Evolutionary conservation across 345 rosid species (phyloP), one percentile per base, ranked within the genome.

Genomic region (Citrus maxima): DNA sequence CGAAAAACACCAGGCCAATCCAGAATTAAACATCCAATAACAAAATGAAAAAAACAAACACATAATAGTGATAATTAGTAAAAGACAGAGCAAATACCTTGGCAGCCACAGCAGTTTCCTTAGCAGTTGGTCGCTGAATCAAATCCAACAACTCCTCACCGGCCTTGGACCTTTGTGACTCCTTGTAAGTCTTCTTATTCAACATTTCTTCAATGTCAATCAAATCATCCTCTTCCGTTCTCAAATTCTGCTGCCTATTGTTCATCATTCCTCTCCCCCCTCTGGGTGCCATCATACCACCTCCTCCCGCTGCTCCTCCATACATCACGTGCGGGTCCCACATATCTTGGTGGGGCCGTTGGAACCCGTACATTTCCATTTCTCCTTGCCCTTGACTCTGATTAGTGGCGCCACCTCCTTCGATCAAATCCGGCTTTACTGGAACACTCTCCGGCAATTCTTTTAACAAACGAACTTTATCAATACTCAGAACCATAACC

Each of bases 121-220:
- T 94, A 5, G 97, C 98, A 22, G 99, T 96, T 4, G 99, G 98
- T 72, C 94, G 88, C 73, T 96, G 98, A 77, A 96, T 91, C 58
- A 96, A 89, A 68, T 94, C 91, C 86, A 93, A 86, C 69, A 96
- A 89, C 89, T 94, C 99, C 86, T 94, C 97, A 3, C 98, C 99
- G 0, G 98, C 91, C 83, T 89, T 93, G 0, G 98, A 93, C 69
- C 95, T 91, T 88, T 96, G 94, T 79, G 92, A 82, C 88, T 96
- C 98, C 89, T 83, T 89, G 78, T 86, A 91, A 22, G 98, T 91
- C 80, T 96, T 96, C 89, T 96, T 96, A 71, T 84, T 90, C 86
- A 96, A 73, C 88, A 96, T 84, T 73, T 93, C 98, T 77, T 94
- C 94, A 66, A 94, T 88, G 80, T 94, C 99, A 87, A 94, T 90